A percentile compares a stretch with the other conserved stretches of the same genome.
Evolutionary conservation across 805 yeast species (phyloP).

Genomic region (Myxozyma lipomycoides): DNA sequence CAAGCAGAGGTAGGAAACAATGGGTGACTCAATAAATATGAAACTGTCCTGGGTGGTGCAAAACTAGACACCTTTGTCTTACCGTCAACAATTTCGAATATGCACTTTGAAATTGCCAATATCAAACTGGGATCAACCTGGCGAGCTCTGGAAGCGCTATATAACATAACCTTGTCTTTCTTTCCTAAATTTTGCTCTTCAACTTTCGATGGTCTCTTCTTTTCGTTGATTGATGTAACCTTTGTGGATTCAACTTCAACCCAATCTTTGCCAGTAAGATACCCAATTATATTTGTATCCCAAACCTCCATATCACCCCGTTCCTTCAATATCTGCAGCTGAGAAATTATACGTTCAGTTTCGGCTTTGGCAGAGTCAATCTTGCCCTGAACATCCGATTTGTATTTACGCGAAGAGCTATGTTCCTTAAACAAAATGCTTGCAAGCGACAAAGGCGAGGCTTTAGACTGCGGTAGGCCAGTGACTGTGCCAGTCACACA

Average conservation of each 20-base stretch:
- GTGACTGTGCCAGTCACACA: conserved; percentile 18
- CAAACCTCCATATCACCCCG: conserved; percentile 3
- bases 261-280: conserved; percentile 10
- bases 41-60: conserved; percentile 55
- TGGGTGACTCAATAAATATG: conserved; percentile 83
- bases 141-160: conserved; percentile 15
- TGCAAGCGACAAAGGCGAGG: conserved; percentile 2
- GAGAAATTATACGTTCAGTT: conserved; percentile 1
- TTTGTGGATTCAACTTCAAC: neutral
- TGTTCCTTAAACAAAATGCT: conserved; percentile 13
- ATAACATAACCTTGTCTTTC: neutral
- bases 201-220: neutral
- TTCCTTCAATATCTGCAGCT: neutral
- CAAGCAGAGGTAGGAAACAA: conserved; percentile 64
- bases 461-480: conserved; percentile 4
- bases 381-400: neutral
- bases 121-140: conserved; percentile 30
- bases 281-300: conserved; percentile 1
- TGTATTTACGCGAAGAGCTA: conserved; percentile 6
- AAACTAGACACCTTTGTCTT: conserved; percentile 33
- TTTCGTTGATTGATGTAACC: neutral
- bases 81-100: conserved; percentile 28
- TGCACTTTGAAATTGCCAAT: conserved; percentile 30
- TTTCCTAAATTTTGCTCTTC: neutral
- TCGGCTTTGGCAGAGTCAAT: neutral